Percentiles rank a stretch among this genome's conserved stretches.
Evolutionary conservation across 2,329 filamentous ascomycete genomes (phyloP).

Genomic region (Diaporthe aspalathi): DNA sequence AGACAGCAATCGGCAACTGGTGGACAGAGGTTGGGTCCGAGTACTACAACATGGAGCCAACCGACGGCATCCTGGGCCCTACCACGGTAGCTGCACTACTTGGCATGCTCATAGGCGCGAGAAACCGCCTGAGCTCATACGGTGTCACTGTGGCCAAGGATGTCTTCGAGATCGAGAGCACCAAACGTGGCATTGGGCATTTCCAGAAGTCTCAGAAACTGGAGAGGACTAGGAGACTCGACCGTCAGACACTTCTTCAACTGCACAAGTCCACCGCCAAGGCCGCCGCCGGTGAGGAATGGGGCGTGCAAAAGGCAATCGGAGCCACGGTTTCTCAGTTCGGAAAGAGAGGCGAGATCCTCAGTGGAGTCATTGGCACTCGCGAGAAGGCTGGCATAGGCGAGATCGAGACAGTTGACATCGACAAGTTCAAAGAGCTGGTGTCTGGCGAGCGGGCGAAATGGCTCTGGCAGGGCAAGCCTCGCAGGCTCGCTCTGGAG

Average conservation of each 20-base stretch:
- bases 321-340: slow-evolving; percentile 96
- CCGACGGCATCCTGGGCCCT: slow-evolving; percentile 91
- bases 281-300: slow-evolving; percentile 87
- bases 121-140: slow-evolving; percentile 87
- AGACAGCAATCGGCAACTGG: slow-evolving; percentile 91
- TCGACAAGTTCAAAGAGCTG: slow-evolving; percentile 83
- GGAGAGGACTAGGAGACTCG: slow-evolving; percentile 80
- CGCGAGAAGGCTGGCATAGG: slow-evolving; percentile 90
- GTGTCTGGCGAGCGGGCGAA: slow-evolving; percentile 86
- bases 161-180: slow-evolving; percentile 84
- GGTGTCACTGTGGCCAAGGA: slow-evolving; percentile 90
- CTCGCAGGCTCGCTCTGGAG: slow-evolving; percentile 70
- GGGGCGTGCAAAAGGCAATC: slow-evolving; percentile 92
- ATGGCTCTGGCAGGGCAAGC: slow-evolving; percentile 95
- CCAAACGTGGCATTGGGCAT: slow-evolving; percentile 84
- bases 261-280: slow-evolving; percentile 89
- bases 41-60: slow-evolving; percentile 91
- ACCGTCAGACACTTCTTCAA: slow-evolving; percentile 83
- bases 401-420: slow-evolving; percentile 91
- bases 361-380: slow-evolving; percentile 92
- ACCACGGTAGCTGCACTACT: slow-evolving; percentile 90
- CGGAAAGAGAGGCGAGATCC: slow-evolving; percentile 92
- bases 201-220: slow-evolving; percentile 93
- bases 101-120: slow-evolving; percentile 87
- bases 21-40: slow-evolving; percentile 95